phyloP scores from a whole-genome alignment of 441 rosid species.

The Populus hybrid region DNA sequence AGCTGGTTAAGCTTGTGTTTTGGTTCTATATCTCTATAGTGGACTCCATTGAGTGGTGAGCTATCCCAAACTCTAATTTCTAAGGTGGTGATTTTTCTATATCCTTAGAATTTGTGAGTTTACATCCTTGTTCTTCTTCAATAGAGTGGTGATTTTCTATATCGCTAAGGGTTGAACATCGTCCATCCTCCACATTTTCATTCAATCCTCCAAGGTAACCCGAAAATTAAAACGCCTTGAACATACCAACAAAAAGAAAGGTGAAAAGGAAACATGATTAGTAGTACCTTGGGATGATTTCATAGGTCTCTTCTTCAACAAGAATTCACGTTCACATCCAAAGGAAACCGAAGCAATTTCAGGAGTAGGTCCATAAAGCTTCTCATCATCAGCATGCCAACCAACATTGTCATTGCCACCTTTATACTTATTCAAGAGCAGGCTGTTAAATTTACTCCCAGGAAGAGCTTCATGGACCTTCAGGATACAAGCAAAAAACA shows the following conservation, averaged over 20 bases:
- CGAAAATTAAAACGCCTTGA: background rate
- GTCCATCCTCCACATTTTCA: background rate
- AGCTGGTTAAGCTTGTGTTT: background rate
- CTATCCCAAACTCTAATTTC: background rate
- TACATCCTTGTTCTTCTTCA: background rate
- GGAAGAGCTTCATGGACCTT: conserved; percentile 71
- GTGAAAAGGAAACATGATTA: background rate
- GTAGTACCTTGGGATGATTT: conserved; percentile 49
- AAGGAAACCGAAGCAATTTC: conserved; percentile 85
- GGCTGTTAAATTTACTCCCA: conserved; percentile 75
- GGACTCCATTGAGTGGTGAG: background rate
- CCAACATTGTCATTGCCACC: conserved; percentile 77
- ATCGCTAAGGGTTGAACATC: background rate
- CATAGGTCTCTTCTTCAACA: conserved; percentile 57
- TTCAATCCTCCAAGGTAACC: background rate
- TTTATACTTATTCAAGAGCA: conserved; percentile 72
- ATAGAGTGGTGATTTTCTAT: background rate
- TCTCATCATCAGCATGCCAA: conserved; percentile 95
- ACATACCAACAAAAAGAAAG: background rate
- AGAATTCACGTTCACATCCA: conserved; percentile 82
- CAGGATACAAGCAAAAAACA: background rate
- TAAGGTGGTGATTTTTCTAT: background rate
- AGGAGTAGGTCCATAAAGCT: conserved; percentile 77
- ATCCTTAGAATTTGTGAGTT: background rate
- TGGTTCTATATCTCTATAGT: background rate